Percentiles rank a stretch among this genome's conserved stretches.
Conservation (phyloP, 441 rosid species). For the Populus hybrid region DNA sequence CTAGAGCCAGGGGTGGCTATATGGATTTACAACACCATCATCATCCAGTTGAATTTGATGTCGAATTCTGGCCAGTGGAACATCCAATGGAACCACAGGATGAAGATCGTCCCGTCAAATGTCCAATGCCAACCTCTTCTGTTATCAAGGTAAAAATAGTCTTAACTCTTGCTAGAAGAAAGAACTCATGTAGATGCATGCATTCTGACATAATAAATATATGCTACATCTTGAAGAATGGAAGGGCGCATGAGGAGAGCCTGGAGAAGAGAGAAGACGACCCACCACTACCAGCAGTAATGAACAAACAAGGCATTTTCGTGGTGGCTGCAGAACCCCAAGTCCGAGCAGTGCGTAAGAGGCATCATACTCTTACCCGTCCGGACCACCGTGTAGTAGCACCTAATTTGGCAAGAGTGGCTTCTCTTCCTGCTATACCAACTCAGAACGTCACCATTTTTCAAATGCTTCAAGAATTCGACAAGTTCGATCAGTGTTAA, state of each 20-base stretch:
- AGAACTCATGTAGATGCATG: not conserved
- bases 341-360: constrained; percentile 61
- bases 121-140: constrained; percentile 73
- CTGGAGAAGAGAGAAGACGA: constrained; percentile 36
- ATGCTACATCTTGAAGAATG: constrained; percentile 18
- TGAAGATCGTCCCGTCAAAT: constrained; percentile 86
- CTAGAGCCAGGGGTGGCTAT: constrained; percentile 3
- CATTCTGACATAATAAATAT: not conserved
- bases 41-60: constrained; percentile 33
- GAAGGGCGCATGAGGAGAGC: constrained; percentile 34
- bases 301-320: constrained; percentile 25
- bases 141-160: constrained; percentile 43
- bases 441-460: constrained; percentile 45
- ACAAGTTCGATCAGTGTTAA: constrained; percentile 42
- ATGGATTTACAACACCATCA: constrained; percentile 27
- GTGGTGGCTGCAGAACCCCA: constrained; percentile 33
- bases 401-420: constrained; percentile 33
- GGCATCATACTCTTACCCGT: constrained; percentile 61
- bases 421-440: constrained; percentile 32
- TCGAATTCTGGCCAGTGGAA: constrained; percentile 77
- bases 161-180: not conserved
- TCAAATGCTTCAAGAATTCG: constrained; percentile 58
- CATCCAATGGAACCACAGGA: constrained; percentile 86
- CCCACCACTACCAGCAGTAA: constrained; percentile 18
- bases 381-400: constrained; percentile 29